Evolutionary conservation across 116 monocot genomes (phyloP), one percentile per base, ranked within the genome.

Genomic region (Phalaenopsis hybrid): DNA sequence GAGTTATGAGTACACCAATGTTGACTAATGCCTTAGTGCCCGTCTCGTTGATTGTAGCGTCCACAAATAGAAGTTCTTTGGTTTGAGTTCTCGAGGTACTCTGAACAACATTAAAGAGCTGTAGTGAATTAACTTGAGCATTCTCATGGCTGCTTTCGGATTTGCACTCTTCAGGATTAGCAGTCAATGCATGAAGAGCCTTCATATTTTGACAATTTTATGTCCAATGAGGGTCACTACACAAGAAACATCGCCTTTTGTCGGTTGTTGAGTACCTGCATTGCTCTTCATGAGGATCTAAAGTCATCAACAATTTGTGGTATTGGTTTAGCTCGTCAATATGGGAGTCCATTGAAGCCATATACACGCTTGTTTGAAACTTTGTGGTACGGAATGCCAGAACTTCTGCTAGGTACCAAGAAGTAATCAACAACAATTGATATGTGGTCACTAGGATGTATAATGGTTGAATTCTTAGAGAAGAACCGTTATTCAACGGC

Each of bases 301-400:
- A 93, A 93, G 81, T 91, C 91, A 59, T 95, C 95, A 95, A 95
- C 85, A 91, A 31, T 95, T 84, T 95, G 95, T 84, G 95, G 93
- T 81, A 93, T 95, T 91, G 95, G 95, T 37, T 80, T 95, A 77
- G 80, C 95, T 82, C 91, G 93, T 12, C 93, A 93, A 76, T 95
- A 93, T 87, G 95, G 95, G 41, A 91, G 91, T 70, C 95, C 90
- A 70, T 85, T 95, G 80, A 95, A 91, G 84, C 91, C 93, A 16
- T 95, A 91, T 77, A 95, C 95, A 63, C 91, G 84, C 46, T 82
- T 93, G 83, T 91, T 95, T 16, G 95, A 91, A 72, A 95, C 91
- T 81, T 91, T 95, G 83, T 94, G 90, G 94, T 94, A 94, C 85
- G 93, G 93, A 86, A 84, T 93, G 37, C 96, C 96, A 31, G 93